Evolutionary conservation across 2,329 filamentous ascomycete genomes (phyloP).

Genomic region (Colletotrichum lentis): DNA sequence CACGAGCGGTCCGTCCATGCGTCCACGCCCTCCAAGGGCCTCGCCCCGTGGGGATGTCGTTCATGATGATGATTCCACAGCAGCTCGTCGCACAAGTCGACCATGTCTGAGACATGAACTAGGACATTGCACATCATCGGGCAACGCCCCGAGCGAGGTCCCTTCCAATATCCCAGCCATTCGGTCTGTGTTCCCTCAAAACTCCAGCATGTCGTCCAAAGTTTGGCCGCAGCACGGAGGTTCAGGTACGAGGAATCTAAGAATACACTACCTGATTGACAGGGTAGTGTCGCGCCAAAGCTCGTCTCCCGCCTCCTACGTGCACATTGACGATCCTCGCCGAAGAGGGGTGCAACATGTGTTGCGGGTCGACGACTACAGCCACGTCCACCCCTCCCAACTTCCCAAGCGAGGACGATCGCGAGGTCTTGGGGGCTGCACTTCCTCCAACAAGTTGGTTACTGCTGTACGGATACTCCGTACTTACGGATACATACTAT

Average conservation of each 20-base stretch:
- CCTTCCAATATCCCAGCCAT: constrained; percentile 8
- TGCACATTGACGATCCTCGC: constrained; percentile 28
- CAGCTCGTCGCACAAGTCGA: constrained; percentile 27
- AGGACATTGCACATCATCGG: constrained; percentile 8
- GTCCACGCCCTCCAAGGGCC: background rate
- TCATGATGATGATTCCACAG: constrained; percentile 25
- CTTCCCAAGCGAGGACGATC: constrained; percentile 23
- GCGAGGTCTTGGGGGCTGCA: constrained; percentile 30
- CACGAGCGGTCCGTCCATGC: constrained; percentile 16
- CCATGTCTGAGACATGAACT: constrained; percentile 26
- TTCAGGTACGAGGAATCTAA: background rate
- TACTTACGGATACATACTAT: too few species aligned
- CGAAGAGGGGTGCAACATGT: constrained; percentile 9
- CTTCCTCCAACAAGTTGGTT: constrained; percentile 18
- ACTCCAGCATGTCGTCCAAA: constrained; percentile 7
- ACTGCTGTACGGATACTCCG: too few species aligned
- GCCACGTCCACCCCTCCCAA: constrained; percentile 19
- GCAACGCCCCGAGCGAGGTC: background rate
- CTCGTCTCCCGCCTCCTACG: constrained; percentile 14
- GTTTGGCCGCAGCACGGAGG: background rate
- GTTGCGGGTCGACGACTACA: constrained; percentile 14
- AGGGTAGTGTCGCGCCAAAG: constrained; percentile 15
- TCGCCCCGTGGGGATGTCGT: constrained; percentile 13
- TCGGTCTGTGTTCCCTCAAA: constrained; percentile 13
- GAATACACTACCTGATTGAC: background rate